Conservation (phyloP, 2,329 filamentous ascomycete species). For the Nemania sp. region DNA sequence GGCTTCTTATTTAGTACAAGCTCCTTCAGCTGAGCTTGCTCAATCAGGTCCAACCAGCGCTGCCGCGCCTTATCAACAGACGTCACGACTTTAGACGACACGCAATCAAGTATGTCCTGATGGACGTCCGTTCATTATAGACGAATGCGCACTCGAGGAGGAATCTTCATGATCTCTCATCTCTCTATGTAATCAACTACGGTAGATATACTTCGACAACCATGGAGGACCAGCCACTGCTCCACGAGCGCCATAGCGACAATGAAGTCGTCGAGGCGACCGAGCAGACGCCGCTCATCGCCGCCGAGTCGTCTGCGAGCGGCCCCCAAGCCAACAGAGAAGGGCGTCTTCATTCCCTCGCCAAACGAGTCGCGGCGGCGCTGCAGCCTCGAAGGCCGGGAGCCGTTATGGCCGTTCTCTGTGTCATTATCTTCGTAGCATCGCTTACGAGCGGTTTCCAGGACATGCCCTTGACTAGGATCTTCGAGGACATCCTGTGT, state of each 20-base stretch:
- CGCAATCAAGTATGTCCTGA: neutral
- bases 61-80: no score
- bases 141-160: neutral
- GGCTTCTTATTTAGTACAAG: no score
- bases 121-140: constrained; percentile 1
- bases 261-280: constrained; percentile 9
- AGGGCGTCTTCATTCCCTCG: constrained; percentile 9
- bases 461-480: constrained; percentile 40
- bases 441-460: constrained; percentile 37
- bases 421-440: constrained; percentile 38
- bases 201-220: neutral
- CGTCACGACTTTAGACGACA: no score
- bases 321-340: neutral
- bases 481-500: constrained; percentile 46
- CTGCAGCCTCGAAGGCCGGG: constrained; percentile 15
- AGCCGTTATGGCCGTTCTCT: constrained; percentile 35
- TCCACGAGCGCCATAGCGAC: constrained; percentile 2
- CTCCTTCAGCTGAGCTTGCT: no score
- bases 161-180: no score
- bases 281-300: constrained; percentile 21
- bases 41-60: no score
- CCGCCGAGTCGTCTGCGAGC: neutral
- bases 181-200: no score
- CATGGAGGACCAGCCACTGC: constrained; percentile 12
- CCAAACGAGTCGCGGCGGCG: constrained; percentile 6